Conservation (phyloP, 129 eudicot species). For the Chrysanthemum lavandulifolium region DNA sequence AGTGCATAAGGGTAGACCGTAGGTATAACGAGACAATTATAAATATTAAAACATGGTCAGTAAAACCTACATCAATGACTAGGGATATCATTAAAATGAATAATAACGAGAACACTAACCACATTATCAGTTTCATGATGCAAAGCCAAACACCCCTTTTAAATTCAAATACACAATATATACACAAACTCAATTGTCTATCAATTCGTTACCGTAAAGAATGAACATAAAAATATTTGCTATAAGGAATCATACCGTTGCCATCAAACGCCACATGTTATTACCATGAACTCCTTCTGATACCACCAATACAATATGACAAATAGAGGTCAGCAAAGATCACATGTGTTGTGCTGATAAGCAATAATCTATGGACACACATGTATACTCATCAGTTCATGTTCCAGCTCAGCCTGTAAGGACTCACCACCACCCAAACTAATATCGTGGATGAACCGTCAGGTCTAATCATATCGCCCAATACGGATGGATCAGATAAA, state of each 20-base stretch:
- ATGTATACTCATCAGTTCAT: slow-evolving; percentile 92
- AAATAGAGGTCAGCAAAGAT: slow-evolving; percentile 62
- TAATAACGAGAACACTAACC: too few relatives aligned
- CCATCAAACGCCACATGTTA: slow-evolving; percentile 87
- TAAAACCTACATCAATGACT: too few relatives aligned
- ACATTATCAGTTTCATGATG: too few relatives aligned
- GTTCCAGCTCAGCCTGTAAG: slow-evolving; percentile 20
- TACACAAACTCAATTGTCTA: too few relatives aligned
- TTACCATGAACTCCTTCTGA: slow-evolving; percentile 87
- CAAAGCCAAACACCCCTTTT: too few relatives aligned
- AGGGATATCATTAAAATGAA: too few relatives aligned
- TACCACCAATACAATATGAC: slow-evolving; percentile 78
- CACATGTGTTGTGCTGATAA: neutral
- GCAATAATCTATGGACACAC: slow-evolving; percentile 10
- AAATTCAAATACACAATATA: too few relatives aligned
- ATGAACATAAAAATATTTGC: neutral
- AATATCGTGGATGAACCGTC: slow-evolving; percentile 44
- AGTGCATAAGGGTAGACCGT: too few relatives aligned
- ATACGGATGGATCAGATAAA: slow-evolving; percentile 73
- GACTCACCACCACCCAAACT: too few relatives aligned
- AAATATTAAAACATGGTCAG: too few relatives aligned
- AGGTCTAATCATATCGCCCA: slow-evolving; percentile 87
- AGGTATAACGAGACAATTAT: too few relatives aligned
- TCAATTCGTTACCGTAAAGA: neutral
- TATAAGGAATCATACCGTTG: slow-evolving; percentile 57